Base-by-base conservation (phyloP, 163 green algal species). In the Scenedesmus sp. region DNA sequence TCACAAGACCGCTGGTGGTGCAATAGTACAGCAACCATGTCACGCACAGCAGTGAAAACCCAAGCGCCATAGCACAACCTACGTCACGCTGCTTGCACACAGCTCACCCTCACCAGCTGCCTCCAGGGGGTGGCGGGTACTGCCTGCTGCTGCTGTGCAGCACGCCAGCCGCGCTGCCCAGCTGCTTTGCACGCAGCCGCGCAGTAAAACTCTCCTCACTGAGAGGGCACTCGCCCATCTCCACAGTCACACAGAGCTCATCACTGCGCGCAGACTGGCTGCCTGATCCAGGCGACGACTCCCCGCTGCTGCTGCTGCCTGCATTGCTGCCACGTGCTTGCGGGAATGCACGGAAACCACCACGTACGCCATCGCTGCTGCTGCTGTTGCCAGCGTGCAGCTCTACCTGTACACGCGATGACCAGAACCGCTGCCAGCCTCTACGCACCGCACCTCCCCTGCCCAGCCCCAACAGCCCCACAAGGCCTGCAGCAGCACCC, bases 191-290 rank as follows among this genome's bases (percentile, higher is more conserved):
- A 5, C 87, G 56, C 76, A 91, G 64, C 57, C 87, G 70, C 26
- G 87, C 87, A 8, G 81, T 54, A 18, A 91, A 91, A 59, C 87
- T 91, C 46, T 91, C 87, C 26, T 91, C 87, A 55, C 56, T 79
- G 2, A 79, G 62, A 64, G 26, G 67, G 4, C 81, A 64, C n/a
- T 66, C 74, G 56, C 76, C 56, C 70, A 76, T 18, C 1, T 55
- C 87, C 54, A 90, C 18, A 34, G 67, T 84, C 9, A 76, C 55
- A 46, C 56, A 67, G 7, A 90, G 52, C 20, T 79, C 86, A 84
- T 84, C 86, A 57, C 54, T 76, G n/a, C 66, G 55, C 23, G 57
- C 60, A 54, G 62, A 79, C 34, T 64, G 20, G 7, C 83, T 76
- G 83, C 87, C 56, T 3, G 73, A 77, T 1, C 56, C 66, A 52